Percentiles rank a stretch among this genome's conserved stretches.
phyloP scores from a whole-genome alignment of 2,329 filamentous ascomycete species.

The Teratosphaeria gauchensis region DNA sequence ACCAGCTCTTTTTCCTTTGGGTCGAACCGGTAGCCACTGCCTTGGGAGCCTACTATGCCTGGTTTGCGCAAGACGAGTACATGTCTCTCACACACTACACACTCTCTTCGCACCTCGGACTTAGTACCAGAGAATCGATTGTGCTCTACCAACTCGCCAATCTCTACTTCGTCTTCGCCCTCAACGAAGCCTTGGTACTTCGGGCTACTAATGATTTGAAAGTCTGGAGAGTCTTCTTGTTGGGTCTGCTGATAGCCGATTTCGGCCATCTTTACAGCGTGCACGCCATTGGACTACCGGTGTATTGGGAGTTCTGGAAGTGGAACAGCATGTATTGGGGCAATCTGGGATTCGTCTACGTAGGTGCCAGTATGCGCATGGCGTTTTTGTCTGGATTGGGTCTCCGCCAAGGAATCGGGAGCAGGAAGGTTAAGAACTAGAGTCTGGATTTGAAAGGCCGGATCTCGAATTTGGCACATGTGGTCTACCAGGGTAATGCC shows the following conservation, averaged over 20 bases:
- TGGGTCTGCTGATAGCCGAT: slow-evolving; percentile 64
- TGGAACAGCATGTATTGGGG: slow-evolving; percentile 30
- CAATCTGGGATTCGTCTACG: slow-evolving; percentile 28
- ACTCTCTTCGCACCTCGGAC: slow-evolving; percentile 16
- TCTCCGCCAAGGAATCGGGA: slow-evolving; percentile 2
- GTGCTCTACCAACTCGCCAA: slow-evolving; percentile 67
- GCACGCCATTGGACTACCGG: slow-evolving; percentile 44
- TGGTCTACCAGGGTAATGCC: not conserved
- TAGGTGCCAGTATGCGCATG: slow-evolving; percentile 23
- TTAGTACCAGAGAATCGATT: slow-evolving; percentile 51
- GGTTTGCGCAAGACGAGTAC: slow-evolving; percentile 46
- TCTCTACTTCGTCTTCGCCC: slow-evolving; percentile 64
- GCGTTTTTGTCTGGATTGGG: slow-evolving; percentile 27
- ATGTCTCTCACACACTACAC: slow-evolving; percentile 52
- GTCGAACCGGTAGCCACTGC: slow-evolving; percentile 54
- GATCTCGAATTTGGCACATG: not conserved
- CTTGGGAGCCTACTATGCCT: slow-evolving; percentile 44
- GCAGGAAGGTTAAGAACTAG: not conserved
- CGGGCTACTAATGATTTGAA: slow-evolving; percentile 56
- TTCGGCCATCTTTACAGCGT: slow-evolving; percentile 65
- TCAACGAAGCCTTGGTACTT: slow-evolving; percentile 69
- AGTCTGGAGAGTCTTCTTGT: slow-evolving; percentile 61
- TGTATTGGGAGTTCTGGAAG: slow-evolving; percentile 32
- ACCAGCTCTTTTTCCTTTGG: slow-evolving; percentile 65
- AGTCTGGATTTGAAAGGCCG: not conserved